Percentiles rank a stretch among this genome's conserved stretches.
Conservation (phyloP, 1,284 basidiomycete genomes). For the Anthracocystis panici-leucophaei region DNA sequence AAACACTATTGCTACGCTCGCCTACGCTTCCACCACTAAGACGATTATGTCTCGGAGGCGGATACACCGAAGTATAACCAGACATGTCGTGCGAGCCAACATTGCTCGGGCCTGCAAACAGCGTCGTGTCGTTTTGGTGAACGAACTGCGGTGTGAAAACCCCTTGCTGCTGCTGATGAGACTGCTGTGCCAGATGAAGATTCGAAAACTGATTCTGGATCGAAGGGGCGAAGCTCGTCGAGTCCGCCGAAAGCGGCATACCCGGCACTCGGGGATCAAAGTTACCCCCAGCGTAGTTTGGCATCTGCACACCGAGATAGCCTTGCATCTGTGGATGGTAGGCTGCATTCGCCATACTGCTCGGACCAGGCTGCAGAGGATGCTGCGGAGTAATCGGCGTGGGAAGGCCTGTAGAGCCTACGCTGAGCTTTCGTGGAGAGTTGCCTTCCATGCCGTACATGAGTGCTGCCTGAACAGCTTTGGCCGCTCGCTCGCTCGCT, state of each 20-base stretch:
- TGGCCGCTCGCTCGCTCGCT: constrained; percentile 49
- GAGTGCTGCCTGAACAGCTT: constrained; percentile 51
- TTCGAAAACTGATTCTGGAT: constrained; percentile 48
- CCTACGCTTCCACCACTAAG: constrained; percentile 12
- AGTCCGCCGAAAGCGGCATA: constrained; percentile 43
- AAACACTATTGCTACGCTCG: constrained; percentile 5
- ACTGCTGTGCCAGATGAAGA: constrained; percentile 34
- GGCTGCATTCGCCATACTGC: constrained; percentile 5
- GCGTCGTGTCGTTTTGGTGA: constrained; percentile 39
- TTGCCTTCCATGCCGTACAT: constrained; percentile 56
- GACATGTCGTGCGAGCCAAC: constrained; percentile 28
- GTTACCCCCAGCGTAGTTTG: constrained; percentile 6
- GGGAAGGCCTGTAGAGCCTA: constrained; percentile 38
- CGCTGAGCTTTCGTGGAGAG: constrained; percentile 41
- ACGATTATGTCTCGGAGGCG: constrained; percentile 38
- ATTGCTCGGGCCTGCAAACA: constrained; percentile 25
- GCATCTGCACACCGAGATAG: constrained; percentile 21
- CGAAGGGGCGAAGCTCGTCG: constrained; percentile 38
- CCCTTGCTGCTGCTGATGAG: constrained; percentile 18
- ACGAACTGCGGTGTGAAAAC: constrained; percentile 44
- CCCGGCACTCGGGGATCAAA: constrained; percentile 39
- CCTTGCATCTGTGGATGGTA: constrained; percentile 14
- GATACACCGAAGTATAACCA: constrained; percentile 50
- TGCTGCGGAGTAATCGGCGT: constrained; percentile 55
- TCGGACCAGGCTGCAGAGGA: constrained; percentile 39